Conservation (phyloP, 1,139 yeast species). For the Nadsonia starkeyi-henricii region DNA sequence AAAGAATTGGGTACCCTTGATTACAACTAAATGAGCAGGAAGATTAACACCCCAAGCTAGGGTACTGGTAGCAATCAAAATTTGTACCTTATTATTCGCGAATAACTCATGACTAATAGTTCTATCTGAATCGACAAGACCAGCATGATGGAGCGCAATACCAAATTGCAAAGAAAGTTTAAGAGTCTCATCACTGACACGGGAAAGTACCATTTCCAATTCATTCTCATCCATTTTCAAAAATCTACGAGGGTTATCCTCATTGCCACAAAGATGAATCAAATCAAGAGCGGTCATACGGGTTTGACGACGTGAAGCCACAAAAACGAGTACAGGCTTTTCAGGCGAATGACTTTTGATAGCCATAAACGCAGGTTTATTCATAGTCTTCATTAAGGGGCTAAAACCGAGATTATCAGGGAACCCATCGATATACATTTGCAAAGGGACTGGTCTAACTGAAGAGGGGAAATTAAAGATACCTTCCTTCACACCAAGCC, state of each 20-base stretch:
- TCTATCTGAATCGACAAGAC: conserved; percentile 83
- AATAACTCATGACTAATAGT: conserved; percentile 75
- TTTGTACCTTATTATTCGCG: conserved; percentile 75
- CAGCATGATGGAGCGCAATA: conserved; percentile 96
- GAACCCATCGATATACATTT: conserved; percentile 96
- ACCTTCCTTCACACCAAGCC: conserved; percentile 88
- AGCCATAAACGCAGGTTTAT: conserved; percentile 93
- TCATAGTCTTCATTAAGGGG: conserved; percentile 96
- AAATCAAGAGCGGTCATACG: conserved; percentile 87
- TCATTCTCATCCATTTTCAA: conserved; percentile 67
- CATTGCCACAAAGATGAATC: conserved; percentile 89
- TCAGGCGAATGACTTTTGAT: conserved; percentile 88
- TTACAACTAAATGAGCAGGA: conserved; percentile 87
- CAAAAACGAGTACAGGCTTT: conserved; percentile 88
- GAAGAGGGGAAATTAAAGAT: conserved; percentile 88
- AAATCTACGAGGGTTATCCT: conserved; percentile 81
- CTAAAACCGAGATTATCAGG: conserved; percentile 90
- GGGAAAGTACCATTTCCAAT: conserved; percentile 42
- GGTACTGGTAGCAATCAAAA: conserved; percentile 86
- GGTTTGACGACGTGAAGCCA: conserved; percentile 94
- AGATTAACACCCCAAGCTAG: conserved; percentile 96
- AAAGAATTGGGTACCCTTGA: conserved; percentile 85
- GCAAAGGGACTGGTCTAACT: conserved; percentile 93
- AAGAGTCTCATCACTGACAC: conserved; percentile 82
- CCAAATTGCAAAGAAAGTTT: conserved; percentile 82